phyloP scores from a whole-genome alignment of 805 yeast species.

The Lipomyces yamanashiensis region DNA sequence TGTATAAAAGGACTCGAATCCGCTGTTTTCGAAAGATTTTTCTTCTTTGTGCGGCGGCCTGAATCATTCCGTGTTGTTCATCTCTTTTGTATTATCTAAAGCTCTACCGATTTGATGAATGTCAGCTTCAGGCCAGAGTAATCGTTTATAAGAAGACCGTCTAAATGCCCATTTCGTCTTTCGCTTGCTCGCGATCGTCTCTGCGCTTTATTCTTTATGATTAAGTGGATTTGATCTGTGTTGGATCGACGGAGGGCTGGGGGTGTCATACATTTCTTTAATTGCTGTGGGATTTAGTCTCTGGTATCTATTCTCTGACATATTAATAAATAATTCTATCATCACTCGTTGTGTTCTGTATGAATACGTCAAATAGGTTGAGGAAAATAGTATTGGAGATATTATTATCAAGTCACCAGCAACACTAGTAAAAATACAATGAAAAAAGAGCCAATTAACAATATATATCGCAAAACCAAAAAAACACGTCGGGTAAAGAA shows the following conservation, averaged over 20 bases:
- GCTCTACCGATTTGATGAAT: slow-evolving; percentile 34
- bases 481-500: background rate
- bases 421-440: too few relatives aligned
- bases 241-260: slow-evolving; percentile 36
- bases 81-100: slow-evolving; percentile 24
- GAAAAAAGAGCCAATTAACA: too few relatives aligned
- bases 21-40: background rate
- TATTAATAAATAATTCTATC: too few relatives aligned
- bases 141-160: slow-evolving; percentile 26
- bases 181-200: slow-evolving; percentile 7
- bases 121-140: slow-evolving; percentile 36
- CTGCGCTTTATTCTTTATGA: background rate
- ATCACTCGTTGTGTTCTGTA: too few relatives aligned
- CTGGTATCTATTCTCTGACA: background rate
- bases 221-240: slow-evolving; percentile 4
- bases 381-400: too few relatives aligned
- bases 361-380: too few relatives aligned
- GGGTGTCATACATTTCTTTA: slow-evolving; percentile 32
- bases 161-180: slow-evolving; percentile 34
- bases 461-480: background rate
- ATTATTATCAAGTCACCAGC: too few relatives aligned
- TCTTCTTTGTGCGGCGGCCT: slow-evolving; percentile 36
- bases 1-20: background rate
- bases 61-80: slow-evolving; percentile 36
- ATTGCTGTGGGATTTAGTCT: background rate